A percentile compares a stretch with the other conserved stretches of the same genome.
Conservation (phyloP, 1,284 basidiomycete genomes). For the Rhodotorula sp. region DNA sequence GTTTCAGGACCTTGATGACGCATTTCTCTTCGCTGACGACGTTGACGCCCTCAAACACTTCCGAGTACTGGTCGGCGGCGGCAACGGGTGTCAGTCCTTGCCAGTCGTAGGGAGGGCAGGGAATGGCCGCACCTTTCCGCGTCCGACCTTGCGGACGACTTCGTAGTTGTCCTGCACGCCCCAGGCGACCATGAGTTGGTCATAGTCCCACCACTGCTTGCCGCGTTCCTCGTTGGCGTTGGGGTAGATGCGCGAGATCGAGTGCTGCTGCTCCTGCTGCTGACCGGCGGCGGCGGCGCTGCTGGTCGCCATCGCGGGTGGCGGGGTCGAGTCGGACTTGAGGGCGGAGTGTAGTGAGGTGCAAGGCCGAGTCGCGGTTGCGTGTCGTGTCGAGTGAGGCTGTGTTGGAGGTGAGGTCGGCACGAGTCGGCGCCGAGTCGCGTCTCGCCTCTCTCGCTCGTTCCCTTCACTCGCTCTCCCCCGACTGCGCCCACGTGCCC, state of each 20-base stretch:
- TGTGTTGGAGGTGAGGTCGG: no score
- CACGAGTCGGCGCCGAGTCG: no score
- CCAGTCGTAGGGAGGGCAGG: background rate
- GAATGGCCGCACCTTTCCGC: constrained; percentile 64
- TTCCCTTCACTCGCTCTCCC: no score
- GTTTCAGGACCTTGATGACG: constrained; percentile 98
- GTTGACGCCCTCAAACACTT: constrained; percentile 97
- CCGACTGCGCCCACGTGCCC: no score
- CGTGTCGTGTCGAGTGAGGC: no score
- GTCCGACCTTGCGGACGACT: constrained; percentile 92
- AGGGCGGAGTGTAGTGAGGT: no score
- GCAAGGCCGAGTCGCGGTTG: no score
- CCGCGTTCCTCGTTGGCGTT: constrained; percentile 61
- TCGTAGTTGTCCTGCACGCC: constrained; percentile 88
- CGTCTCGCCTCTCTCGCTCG: no score
- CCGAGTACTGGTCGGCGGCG: constrained; percentile 46
- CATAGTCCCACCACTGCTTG: constrained; percentile 60
- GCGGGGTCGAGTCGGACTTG: no score
- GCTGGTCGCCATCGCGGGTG: no score
- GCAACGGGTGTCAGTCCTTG: background rate
- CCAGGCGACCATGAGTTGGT: constrained; percentile 24
- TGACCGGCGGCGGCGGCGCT: no score
- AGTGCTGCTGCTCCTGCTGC: background rate
- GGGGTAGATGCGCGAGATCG: constrained; percentile 50
- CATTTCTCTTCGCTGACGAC: constrained; percentile 90